These are phyloP conservation scores for Tolypocladium ovalisporum DNA, from an alignment of 2,329 filamentous ascomycete genomes.

Conservation along the genomic window DNA sequence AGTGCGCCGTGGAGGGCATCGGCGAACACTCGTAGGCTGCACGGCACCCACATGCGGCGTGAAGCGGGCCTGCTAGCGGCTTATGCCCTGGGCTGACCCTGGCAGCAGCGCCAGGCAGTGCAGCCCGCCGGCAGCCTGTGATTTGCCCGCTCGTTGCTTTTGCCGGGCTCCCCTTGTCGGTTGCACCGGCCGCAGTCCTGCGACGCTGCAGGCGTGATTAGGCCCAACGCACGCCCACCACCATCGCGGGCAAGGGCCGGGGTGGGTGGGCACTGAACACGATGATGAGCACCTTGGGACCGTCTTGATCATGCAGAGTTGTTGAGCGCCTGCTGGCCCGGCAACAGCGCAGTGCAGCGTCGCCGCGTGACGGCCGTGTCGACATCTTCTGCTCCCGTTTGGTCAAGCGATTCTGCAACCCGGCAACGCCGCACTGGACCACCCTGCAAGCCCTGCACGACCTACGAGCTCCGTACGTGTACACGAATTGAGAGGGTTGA, in stretches of 20 bases:
- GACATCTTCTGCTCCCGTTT: background rate
- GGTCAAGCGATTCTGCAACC: background rate
- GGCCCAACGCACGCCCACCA: too few relatives aligned
- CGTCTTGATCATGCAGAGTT: background rate
- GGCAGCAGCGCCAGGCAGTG: slow-evolving; percentile 1
- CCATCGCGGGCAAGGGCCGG: too few relatives aligned
- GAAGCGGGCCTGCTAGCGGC: background rate
- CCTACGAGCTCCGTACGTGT: background rate
- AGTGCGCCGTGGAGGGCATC: background rate
- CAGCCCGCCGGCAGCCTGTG: slow-evolving; percentile 1
- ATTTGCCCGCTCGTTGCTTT: background rate
- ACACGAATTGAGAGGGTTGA: background rate
- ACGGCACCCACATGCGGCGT: background rate
- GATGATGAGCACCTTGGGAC: background rate
- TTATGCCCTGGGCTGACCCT: background rate
- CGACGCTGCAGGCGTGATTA: background rate
- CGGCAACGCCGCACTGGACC: background rate
- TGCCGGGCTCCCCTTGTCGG: background rate
- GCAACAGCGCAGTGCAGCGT: background rate
- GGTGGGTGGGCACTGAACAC: background rate
- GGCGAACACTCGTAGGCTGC: background rate
- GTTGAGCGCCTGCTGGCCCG: slow-evolving; percentile 2
- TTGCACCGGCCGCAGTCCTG: background rate
- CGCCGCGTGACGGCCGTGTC: background rate
- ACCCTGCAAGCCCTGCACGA: background rate